Evolutionary conservation across 768 basidiomycete genomes (phyloP).

Genomic region (Trichaptum fuscoviolaceum): DNA sequence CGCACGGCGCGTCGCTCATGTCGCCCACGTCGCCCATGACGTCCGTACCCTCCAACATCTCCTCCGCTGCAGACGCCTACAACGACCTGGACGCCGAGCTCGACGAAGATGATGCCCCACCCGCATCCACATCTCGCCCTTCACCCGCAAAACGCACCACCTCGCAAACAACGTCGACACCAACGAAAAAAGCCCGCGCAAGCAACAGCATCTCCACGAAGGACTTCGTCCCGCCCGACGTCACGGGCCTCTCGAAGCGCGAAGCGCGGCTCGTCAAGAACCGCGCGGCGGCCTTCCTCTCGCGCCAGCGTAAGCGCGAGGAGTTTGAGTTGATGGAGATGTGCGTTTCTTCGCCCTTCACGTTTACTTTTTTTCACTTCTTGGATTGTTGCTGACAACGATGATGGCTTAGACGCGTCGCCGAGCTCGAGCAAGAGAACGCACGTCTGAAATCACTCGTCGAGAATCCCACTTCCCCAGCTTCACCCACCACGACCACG

Average conservation of each 20-base stretch:
- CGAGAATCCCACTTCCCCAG: slow-evolving; percentile 4
- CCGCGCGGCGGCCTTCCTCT: slow-evolving; percentile 87
- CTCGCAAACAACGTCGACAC: no score
- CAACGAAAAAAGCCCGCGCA: slow-evolving; percentile 42
- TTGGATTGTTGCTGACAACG: background rate
- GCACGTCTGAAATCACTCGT: slow-evolving; percentile 61
- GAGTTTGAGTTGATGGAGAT: slow-evolving; percentile 90
- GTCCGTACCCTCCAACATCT: slow-evolving; percentile 23
- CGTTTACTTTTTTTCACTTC: no score
- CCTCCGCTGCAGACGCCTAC: slow-evolving; percentile 30
- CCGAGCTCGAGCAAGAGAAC: slow-evolving; percentile 81
- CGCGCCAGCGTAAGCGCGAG: slow-evolving; percentile 85
- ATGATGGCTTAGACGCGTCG: slow-evolving; percentile 68
- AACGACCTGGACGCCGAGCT: slow-evolving; percentile 24
- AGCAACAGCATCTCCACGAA: slow-evolving; percentile 56
- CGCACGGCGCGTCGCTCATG: slow-evolving; percentile 24
- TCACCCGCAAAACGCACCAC: slow-evolving; percentile 23
- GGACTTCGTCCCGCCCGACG: slow-evolving; percentile 86
- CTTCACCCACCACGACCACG: background rate
- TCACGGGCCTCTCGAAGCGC: slow-evolving; percentile 81
- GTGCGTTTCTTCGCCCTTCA: no score
- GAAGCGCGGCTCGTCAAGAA: slow-evolving; percentile 91
- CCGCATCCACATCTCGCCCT: background rate
- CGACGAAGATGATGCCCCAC: slow-evolving; percentile 5
- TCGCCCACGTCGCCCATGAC: slow-evolving; percentile 25